A percentile compares a stretch with the other conserved stretches of the same genome.
These are phyloP conservation scores for Erigeron philadelphicus DNA, from an alignment of 140 eudicot species.

Conservation along the genomic window DNA sequence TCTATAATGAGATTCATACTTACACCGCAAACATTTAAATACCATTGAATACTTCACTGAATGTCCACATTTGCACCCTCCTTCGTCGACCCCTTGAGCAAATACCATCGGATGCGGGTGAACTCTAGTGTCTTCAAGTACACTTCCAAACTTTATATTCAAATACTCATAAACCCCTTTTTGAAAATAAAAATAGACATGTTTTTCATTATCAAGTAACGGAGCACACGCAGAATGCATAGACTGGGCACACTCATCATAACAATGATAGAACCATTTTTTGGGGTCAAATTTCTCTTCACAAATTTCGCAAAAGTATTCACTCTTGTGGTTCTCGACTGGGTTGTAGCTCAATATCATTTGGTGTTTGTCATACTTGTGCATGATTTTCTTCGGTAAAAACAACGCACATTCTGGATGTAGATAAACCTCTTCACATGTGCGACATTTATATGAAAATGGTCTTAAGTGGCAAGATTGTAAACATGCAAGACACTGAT, in stretches of 20 bases:
- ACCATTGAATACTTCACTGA: background rate
- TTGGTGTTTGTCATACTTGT: background rate
- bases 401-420: slow-evolving; percentile 4
- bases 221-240: background rate
- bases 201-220: background rate
- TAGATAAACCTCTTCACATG: background rate
- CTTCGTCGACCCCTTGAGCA: background rate
- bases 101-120: background rate
- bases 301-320: background rate
- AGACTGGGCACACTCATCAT: background rate
- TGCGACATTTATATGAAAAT: too few species aligned
- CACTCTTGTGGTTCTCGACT: background rate
- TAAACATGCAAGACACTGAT: background rate
- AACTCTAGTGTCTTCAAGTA: background rate
- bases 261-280: background rate
- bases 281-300: background rate
- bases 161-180: background rate
- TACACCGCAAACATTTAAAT: background rate
- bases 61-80: background rate
- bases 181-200: background rate
- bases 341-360: background rate
- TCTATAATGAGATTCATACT: background rate
- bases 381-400: background rate
- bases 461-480: too few species aligned
- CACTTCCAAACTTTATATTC: slow-evolving; percentile 3